A percentile compares a stretch with the other conserved stretches of the same genome.
Conservation (phyloP, 805 yeast species). For the Pichia membranifaciens region DNA sequence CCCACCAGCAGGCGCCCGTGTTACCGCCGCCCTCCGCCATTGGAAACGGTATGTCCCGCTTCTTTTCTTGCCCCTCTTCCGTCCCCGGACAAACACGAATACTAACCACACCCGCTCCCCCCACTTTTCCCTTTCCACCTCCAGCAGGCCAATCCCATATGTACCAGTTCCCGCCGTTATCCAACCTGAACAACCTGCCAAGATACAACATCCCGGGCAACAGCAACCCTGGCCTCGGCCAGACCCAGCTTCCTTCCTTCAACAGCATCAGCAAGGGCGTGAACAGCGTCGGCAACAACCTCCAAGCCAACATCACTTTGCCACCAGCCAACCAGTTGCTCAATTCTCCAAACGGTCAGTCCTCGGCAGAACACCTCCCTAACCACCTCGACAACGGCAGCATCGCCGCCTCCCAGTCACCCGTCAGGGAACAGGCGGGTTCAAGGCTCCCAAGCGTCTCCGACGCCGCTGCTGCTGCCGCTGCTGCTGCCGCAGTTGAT, state of each 20-base stretch:
- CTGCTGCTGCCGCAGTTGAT: constrained; percentile 1
- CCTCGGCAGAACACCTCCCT: too few relatives aligned
- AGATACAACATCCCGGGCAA: constrained; percentile 29
- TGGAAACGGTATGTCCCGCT: constrained; percentile 12
- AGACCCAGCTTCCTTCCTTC: background rate
- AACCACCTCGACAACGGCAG: too few relatives aligned
- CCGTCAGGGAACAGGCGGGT: too few relatives aligned
- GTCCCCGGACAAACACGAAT: too few relatives aligned
- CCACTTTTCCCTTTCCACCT: background rate
- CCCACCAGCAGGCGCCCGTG: constrained; percentile 11
- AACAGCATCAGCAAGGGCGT: background rate
- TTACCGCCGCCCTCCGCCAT: constrained; percentile 16
- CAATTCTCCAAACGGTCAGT: background rate
- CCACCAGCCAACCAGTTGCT: constrained; percentile 8
- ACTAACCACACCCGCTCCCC: background rate
- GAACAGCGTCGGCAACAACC: background rate
- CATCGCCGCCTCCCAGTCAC: too few relatives aligned
- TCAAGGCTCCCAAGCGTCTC: background rate
- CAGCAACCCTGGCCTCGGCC: constrained; percentile 2
- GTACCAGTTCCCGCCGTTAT: constrained; percentile 47
- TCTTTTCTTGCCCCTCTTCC: too few relatives aligned
- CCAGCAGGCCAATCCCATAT: constrained; percentile 37
- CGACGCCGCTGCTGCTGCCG: constrained; percentile 12
- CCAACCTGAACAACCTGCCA: constrained; percentile 44
- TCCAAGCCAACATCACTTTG: constrained; percentile 2